Conservation (phyloP, 73 alveolate genomes). For the Uronychia setigera region DNA sequence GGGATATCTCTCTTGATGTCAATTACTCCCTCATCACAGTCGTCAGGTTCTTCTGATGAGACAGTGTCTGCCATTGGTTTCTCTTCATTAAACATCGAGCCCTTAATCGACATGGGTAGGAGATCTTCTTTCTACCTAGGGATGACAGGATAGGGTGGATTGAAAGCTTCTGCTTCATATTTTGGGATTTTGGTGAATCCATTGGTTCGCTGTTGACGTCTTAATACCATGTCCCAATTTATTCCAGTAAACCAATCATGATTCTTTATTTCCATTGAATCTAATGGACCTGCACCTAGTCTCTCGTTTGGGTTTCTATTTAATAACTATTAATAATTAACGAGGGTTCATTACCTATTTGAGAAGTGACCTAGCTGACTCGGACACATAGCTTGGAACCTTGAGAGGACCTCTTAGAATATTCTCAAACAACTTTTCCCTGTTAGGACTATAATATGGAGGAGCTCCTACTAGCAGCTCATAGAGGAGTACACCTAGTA, state of each 20-base stretch:
- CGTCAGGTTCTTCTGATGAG: no score
- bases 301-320: conserved; percentile 87
- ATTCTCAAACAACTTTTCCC: conserved; percentile 90
- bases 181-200: background rate
- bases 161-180: background rate
- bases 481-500: conserved; percentile 94
- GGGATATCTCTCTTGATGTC: no score
- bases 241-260: conserved; percentile 79
- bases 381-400: conserved; percentile 80
- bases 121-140: background rate
- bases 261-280: conserved; percentile 83
- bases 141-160: background rate
- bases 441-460: conserved; percentile 87
- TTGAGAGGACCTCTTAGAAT: conserved; percentile 89
- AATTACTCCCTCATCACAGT: no score
- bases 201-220: conserved; percentile 42
- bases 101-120: background rate
- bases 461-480: conserved; percentile 96
- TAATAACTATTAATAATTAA: conserved; percentile 42
- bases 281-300: conserved; percentile 85
- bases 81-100: background rate
- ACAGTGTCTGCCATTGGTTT: no score
- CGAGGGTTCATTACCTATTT: conserved; percentile 59
- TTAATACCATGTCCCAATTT: conserved; percentile 80
- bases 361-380: conserved; percentile 68